Evolutionary conservation across 805 yeast species (phyloP), one percentile per base, ranked within the genome.

Genomic region (Pichia eremophila): DNA sequence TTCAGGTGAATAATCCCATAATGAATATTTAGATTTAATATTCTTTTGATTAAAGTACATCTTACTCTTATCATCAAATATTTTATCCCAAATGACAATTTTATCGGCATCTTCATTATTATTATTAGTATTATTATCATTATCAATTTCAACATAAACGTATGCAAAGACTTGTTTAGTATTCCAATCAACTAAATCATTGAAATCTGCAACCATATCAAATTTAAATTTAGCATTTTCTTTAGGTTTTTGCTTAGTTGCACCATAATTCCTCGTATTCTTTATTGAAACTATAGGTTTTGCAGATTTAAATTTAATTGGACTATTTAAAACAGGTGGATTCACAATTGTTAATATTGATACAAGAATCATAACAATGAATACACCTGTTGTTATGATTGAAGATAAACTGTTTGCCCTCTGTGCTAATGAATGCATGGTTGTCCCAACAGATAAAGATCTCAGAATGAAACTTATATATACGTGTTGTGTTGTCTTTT

Each of bases 141-240:
- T 52, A 14, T 52, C 53, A 10, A 52, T 90, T 59, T 87, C 91
- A 2, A 95, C 95, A 3, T 95, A 85, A 52, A 93, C 71, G 59
- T 91, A 93, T 6, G 83, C 85, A 59, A 93, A 91, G n/a, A 91
- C 80, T 65, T 91, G 98, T 62, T 91, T 91, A 12, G 99, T 93
- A 67, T 91, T 93, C 96, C 97, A 91, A 65, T 85, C 89, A 75
- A 90, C 90, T 45, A 93, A 72, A 2, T 87, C 81, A 2, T 85
- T 62, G 51, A 91, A 71, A 64, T 91, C 96, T 1, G 77, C 71
- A 7, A 78, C 78, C 42, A 93, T 67, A 61, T 87, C 95, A 58
- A 93, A 89, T 12, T 68, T 67, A 38, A 89, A 63, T 56, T 74
- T 77, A 48, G 84, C 72, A 61, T 87, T 87, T 60, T 90, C 95